These are phyloP conservation scores for Suzukiozyma palmioleophila DNA, from an alignment of 1,139 yeast genomes.

Conservation along the genomic window DNA sequence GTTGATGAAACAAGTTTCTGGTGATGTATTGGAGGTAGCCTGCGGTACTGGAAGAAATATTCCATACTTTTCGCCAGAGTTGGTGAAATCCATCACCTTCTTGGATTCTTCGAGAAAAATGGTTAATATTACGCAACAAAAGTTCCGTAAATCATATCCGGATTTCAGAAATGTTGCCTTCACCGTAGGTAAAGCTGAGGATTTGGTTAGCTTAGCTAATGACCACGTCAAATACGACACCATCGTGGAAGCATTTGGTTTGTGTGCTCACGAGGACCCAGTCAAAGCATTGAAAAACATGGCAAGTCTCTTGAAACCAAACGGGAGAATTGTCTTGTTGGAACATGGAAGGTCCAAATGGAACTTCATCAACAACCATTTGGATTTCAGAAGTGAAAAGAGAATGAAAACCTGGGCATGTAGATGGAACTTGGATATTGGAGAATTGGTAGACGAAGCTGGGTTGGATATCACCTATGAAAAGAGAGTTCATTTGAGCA, in stretches of 20 bases:
- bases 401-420: slow-evolving; percentile 95
- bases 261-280: slow-evolving; percentile 95
- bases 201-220: slow-evolving; percentile 55
- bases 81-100: slow-evolving; percentile 70
- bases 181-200: slow-evolving; percentile 92
- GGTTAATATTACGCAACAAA: slow-evolving; percentile 78
- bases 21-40: slow-evolving; percentile 90
- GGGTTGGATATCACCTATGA: slow-evolving; percentile 82
- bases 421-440: slow-evolving; percentile 93
- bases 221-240: slow-evolving; percentile 71
- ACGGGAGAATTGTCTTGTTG: slow-evolving; percentile 81
- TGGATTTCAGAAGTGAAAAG: slow-evolving; percentile 79
- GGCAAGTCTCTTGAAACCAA: slow-evolving; percentile 69
- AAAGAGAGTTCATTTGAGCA: slow-evolving; percentile 83
- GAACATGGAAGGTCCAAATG: slow-evolving; percentile 92
- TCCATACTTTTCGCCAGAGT: slow-evolving; percentile 59
- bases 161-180: slow-evolving; percentile 69
- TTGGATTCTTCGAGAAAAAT: slow-evolving; percentile 79
- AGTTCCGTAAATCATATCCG: slow-evolving; percentile 66
- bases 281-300: slow-evolving; percentile 75
- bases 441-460: slow-evolving; percentile 75
- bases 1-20: slow-evolving; percentile 73
- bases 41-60: slow-evolving; percentile 96
- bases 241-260: slow-evolving; percentile 87
- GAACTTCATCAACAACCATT: slow-evolving; percentile 69